Conservation (phyloP, 2,329 filamentous ascomycete species). For the Cordyceps cateniannulata region DNA sequence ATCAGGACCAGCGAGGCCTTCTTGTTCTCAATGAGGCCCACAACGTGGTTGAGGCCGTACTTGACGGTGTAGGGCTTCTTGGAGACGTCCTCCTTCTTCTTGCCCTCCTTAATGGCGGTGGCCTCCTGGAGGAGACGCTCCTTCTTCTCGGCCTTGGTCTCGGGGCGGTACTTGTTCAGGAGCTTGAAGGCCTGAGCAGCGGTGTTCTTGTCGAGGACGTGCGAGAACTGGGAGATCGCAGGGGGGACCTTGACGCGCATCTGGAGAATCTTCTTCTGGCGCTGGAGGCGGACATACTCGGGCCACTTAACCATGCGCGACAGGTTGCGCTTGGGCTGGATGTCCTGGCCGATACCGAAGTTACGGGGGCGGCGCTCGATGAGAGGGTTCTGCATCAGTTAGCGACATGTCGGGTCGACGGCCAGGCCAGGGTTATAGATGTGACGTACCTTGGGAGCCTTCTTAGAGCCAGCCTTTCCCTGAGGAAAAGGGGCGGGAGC, state of each 20-base stretch:
- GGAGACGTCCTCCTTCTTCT: slow-evolving; percentile 99
- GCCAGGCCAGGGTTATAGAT: not conserved
- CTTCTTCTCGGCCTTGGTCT: slow-evolving; percentile 99
- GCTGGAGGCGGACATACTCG: slow-evolving; percentile 97
- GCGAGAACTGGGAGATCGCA: slow-evolving; percentile 94
- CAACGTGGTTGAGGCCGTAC: slow-evolving; percentile 99
- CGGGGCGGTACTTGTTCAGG: slow-evolving; percentile 99
- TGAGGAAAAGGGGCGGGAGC: slow-evolving; percentile 94
- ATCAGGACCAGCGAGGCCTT: slow-evolving; percentile 98
- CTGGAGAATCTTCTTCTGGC: slow-evolving; percentile 91
- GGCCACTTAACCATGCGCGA: slow-evolving; percentile 99
- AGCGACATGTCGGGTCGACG: not conserved
- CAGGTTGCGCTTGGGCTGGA: slow-evolving; percentile 93
- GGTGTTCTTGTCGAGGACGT: slow-evolving; percentile 93
- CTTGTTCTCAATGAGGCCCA: slow-evolving; percentile 98
- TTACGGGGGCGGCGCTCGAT: slow-evolving; percentile 97
- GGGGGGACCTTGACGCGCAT: slow-evolving; percentile 98
- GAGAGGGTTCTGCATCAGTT: slow-evolving; percentile 75
- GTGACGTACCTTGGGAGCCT: slow-evolving; percentile 83
- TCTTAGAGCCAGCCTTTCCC: slow-evolving; percentile 87
- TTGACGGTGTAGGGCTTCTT: slow-evolving; percentile 99
- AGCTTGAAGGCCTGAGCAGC: slow-evolving; percentile 98
- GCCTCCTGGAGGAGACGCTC: slow-evolving; percentile 98
- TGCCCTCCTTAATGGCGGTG: slow-evolving; percentile 93
- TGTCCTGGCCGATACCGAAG: slow-evolving; percentile 98